These are phyloP conservation scores for Didymella glomerata DNA, from an alignment of 2,329 filamentous ascomycete species.

Conservation along the genomic window DNA sequence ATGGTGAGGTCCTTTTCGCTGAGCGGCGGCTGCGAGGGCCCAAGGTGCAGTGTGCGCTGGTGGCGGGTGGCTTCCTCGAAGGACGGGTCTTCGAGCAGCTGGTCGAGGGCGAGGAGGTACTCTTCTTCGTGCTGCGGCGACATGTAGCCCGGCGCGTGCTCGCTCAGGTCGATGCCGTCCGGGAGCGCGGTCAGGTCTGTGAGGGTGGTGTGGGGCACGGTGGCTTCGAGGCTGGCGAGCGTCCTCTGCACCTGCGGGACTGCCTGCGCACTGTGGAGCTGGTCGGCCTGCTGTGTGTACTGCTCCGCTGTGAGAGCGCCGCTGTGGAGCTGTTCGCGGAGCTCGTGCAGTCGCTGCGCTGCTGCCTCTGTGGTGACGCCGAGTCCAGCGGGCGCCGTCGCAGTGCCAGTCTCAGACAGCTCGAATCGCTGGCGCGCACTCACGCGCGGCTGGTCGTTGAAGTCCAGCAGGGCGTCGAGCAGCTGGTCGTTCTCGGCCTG, in stretches of 20 bases:
- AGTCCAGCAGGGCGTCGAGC: constrained; percentile 85
- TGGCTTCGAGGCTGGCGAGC: constrained; percentile 53
- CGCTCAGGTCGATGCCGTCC: constrained; percentile 58
- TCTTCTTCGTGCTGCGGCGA: constrained; percentile 76
- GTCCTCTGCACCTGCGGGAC: constrained; percentile 37
- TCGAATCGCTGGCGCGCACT: constrained; percentile 78
- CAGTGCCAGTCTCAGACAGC: constrained; percentile 56
- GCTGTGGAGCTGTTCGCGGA: too few relatives aligned
- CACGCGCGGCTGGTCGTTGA: constrained; percentile 85
- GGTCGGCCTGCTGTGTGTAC: constrained; percentile 36
- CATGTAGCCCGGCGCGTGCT: constrained; percentile 71
- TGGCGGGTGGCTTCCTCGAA: constrained; percentile 59
- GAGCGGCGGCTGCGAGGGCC: constrained; percentile 53
- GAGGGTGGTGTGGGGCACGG: constrained; percentile 51
- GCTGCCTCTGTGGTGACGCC: too few relatives aligned
- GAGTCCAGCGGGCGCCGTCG: constrained; percentile 1
- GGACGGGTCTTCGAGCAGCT: constrained; percentile 58
- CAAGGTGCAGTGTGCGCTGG: constrained; percentile 50
- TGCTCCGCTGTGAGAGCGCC: constrained; percentile 40
- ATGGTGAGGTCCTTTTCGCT: constrained; percentile 64
- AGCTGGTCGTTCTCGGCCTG: constrained; percentile 92
- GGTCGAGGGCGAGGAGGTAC: constrained; percentile 73
- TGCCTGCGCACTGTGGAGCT: constrained; percentile 25
- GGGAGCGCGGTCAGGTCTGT: constrained; percentile 43
- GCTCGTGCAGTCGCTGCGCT: too few relatives aligned